These are phyloP conservation scores for Scheffersomyces segobiensis DNA, from an alignment of 1,139 yeast genomes.

Conservation along the genomic window DNA sequence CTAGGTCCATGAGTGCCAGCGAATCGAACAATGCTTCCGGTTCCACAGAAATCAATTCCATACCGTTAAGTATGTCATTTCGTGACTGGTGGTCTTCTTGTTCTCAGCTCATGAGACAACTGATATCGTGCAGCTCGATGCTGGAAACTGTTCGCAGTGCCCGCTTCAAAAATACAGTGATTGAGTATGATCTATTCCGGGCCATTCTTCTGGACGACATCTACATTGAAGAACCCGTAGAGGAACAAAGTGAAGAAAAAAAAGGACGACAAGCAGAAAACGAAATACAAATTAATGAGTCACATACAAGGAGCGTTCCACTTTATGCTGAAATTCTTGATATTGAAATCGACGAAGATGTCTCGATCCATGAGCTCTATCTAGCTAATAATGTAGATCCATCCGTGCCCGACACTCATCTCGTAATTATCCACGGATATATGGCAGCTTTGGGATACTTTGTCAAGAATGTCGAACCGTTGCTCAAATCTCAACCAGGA, in stretches of 20 bases:
- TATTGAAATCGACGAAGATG: conserved; percentile 28
- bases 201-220: conserved; percentile 37
- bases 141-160: conserved; percentile 18
- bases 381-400: conserved; percentile 24
- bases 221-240: conserved; percentile 10
- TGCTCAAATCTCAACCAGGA: conserved; percentile 34
- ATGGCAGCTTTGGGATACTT: conserved; percentile 51
- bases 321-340: conserved; percentile 30
- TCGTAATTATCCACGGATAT: conserved; percentile 45
- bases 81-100: conserved; percentile 45
- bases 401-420: conserved; percentile 18
- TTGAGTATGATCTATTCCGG: conserved; percentile 38
- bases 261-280: neutral
- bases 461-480: conserved; percentile 37
- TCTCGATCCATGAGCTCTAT: conserved; percentile 39
- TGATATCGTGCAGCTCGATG: conserved; percentile 9
- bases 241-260: neutral
- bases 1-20: neutral
- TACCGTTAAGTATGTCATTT: conserved; percentile 29
- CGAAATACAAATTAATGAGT: neutral
- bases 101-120: conserved; percentile 24
- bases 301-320: neutral
- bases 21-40: neutral
- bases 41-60: conserved; percentile 16
- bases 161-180: conserved; percentile 22